phyloP scores from a whole-genome alignment of 2,329 filamentous ascomycete species.

The Botryotinia convoluta region DNA sequence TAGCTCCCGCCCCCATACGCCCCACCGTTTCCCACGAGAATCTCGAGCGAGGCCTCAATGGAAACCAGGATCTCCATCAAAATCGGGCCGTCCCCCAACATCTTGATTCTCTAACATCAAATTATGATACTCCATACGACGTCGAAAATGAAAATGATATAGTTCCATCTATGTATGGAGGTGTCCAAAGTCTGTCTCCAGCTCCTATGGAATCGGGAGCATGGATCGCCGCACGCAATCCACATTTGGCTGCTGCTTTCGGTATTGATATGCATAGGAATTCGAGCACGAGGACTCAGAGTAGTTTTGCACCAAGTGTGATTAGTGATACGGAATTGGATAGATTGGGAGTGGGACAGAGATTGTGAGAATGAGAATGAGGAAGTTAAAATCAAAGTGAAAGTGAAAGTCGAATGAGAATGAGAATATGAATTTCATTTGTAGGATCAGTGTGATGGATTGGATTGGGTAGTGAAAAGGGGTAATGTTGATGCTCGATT shows the following conservation, averaged over 20 bases:
- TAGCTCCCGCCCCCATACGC: conserved; percentile 1
- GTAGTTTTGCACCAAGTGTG: conserved; percentile 27
- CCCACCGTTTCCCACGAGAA: conserved; percentile 6
- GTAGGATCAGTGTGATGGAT: neutral
- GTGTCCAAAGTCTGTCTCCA: neutral
- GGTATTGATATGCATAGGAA: conserved; percentile 20
- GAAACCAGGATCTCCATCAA: neutral
- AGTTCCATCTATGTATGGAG: neutral
- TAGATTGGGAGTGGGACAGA: conserved; percentile 28
- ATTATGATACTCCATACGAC: neutral
- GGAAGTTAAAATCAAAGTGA: neutral
- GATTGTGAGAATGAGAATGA: neutral
- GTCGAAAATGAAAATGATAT: neutral
- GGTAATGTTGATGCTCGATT: conserved; percentile 25
- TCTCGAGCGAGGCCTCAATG: conserved; percentile 5
- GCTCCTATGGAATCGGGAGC: neutral
- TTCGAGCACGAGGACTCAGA: conserved; percentile 27
- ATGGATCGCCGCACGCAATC: conserved; percentile 1
- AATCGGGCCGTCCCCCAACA: neutral
- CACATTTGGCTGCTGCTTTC: neutral
- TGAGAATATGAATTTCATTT: conserved; percentile 6
- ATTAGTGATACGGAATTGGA: conserved; percentile 32
- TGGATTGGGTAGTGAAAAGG: conserved; percentile 31
- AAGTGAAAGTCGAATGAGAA: neutral
- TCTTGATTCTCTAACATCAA: neutral